Conservation (phyloP, 2,329 filamentous ascomycete species). For the Botrytis fragariae region DNA sequence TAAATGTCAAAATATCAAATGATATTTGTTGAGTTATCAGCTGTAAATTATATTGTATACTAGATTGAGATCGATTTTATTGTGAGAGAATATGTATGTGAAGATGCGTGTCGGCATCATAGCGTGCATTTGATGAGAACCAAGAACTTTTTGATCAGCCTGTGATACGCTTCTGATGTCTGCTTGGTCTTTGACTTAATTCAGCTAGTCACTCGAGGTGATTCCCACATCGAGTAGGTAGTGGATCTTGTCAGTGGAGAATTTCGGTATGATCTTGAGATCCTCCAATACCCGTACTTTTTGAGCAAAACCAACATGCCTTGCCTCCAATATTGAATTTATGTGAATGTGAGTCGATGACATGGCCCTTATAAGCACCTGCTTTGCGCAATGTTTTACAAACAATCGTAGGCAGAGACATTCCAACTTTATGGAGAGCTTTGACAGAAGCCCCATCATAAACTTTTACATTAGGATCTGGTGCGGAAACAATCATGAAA, state of each 20-base stretch:
- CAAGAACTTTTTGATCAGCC: not conserved
- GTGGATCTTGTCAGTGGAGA: not conserved
- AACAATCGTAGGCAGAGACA: not conserved
- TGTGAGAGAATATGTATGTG: not conserved
- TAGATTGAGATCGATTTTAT: too few relatives aligned
- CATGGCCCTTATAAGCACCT: not conserved
- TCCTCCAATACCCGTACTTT: not conserved
- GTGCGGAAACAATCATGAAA: conserved; percentile 3
- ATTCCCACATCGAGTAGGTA: too few relatives aligned
- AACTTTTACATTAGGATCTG: not conserved
- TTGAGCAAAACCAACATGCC: conserved; percentile 9
- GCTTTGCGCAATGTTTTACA: not conserved
- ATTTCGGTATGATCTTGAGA: too few relatives aligned
- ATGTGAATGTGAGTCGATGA: not conserved
- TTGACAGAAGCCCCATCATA: not conserved
- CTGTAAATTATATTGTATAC: too few relatives aligned
- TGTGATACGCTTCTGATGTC: too few relatives aligned
- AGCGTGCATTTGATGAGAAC: not conserved
- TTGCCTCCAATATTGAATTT: not conserved
- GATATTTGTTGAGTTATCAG: too few relatives aligned
- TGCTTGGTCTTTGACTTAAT: not conserved
- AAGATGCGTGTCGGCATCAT: too few relatives aligned
- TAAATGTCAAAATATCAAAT: too few relatives aligned
- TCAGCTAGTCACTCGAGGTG: too few relatives aligned
- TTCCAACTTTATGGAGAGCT: conserved; percentile 10